Evolutionary conservation across 2,329 filamentous ascomycete genomes (phyloP), one percentile per base, ranked within the genome.

Genomic region (Thermochaetoides dissita): DNA sequence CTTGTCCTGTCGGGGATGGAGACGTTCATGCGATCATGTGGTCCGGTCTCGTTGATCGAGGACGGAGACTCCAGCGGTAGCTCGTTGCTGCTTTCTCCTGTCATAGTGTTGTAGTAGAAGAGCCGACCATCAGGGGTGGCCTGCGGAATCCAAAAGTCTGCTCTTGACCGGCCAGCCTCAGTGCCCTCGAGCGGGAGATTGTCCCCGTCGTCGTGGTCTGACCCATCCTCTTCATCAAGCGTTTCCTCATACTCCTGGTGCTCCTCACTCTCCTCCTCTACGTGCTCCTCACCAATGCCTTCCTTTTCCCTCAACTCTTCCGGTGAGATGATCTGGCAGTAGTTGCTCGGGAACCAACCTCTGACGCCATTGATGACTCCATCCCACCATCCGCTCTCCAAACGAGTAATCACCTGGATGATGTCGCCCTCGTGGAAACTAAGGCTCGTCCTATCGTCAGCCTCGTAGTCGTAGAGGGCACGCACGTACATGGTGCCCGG

Each of bases 351-450:
- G 61, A 98, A 98, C 91, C 91, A 98, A 59, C 91, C 91, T 59
- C 91, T 81, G 53, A 94, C 84, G 45, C 88, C 86, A 57, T 95
- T 91, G 60, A 98, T 94, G 43, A 98, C 86, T 38, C 91, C 91
- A 65, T 98, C 91, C 91, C 91, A 98, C 91, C 91, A 98, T 43
- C 91, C 91, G 56, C 88, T 96, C 63, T 98, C 91, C 44, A 96
- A 72, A 65, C 95, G 89, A 41, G 91, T 98, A 55, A 98, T 89
- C 54, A 98, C 91, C 65, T 96, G 89, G 55, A 98, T 98, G 52
- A 96, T 79, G 64, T 98, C 91, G 57, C 91, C 91, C 61, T 94
- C 84, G 55, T 86, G 85, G 63, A 98, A 98, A 65, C 88, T 96
- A 59, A 98, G 67, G 66, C 88, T 95, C 38, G 89, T 96, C 55